These are phyloP conservation scores for Mortierella sp. DNA, from an alignment of 371 early-diverging fungal species.

Conservation along the genomic window DNA sequence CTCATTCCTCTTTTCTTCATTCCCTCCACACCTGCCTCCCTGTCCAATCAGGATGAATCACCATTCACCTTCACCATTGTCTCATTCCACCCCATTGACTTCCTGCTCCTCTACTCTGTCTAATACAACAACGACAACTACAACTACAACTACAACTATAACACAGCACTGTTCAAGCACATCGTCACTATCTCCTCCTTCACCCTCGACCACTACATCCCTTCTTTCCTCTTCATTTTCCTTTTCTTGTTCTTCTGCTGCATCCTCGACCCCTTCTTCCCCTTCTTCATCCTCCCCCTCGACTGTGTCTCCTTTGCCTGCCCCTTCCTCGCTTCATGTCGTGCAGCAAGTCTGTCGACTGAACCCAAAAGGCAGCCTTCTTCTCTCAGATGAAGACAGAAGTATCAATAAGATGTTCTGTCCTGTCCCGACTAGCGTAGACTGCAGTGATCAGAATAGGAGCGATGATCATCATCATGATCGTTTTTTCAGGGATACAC, in stretches of 20 bases:
- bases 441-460: neutral
- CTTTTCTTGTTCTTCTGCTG: conserved; percentile 8
- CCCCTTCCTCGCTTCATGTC: neutral
- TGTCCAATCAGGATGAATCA: neutral
- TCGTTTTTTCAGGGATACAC: neutral
- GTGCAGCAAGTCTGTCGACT: neutral
- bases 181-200: neutral
- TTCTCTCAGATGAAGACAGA: too few species aligned
- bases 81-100: neutral
- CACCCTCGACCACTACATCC: neutral
- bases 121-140: too few species aligned
- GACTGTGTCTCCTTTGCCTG: neutral
- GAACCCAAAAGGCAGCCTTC: too few species aligned
- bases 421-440: neutral
- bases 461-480: too few species aligned
- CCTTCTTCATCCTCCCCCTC: neutral
- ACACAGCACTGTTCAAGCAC: neutral
- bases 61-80: neutral
- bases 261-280: neutral
- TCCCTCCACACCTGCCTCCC: neutral
- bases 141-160: too few species aligned
- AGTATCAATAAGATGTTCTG: neutral
- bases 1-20: neutral
- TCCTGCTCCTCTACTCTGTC: neutral
- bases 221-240: neutral